Evolutionary conservation across 2,329 filamentous ascomycete species (phyloP).

Genomic region (Gaeumannomyces sp.): DNA sequence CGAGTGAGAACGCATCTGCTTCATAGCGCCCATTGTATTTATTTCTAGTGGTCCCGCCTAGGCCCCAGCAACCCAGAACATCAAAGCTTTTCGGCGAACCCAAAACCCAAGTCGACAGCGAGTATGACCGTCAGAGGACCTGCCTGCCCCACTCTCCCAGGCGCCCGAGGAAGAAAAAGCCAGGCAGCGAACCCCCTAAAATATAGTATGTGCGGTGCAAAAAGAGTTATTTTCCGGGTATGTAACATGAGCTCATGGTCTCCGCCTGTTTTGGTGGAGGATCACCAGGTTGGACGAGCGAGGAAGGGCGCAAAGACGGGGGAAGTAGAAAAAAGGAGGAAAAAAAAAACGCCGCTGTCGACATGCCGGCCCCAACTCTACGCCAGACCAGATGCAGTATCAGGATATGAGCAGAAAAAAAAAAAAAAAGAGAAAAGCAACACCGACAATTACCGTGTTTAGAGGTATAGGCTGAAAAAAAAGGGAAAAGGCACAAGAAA

Average conservation of each 20-base stretch:
- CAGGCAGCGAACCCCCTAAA: background rate
- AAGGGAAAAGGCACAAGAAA: background rate
- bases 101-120: background rate
- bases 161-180: background rate
- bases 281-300: background rate
- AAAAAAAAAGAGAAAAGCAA: slow-evolving; percentile 1
- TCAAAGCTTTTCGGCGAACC: background rate
- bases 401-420: background rate
- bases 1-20: background rate
- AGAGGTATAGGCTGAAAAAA: background rate
- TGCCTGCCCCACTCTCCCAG: background rate
- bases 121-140: background rate
- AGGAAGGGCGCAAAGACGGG: background rate
- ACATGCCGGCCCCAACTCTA: slow-evolving; percentile 3
- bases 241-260: background rate
- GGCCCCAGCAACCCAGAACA: background rate
- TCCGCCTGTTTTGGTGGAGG: background rate
- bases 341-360: slow-evolving; percentile 2
- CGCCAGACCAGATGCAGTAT: slow-evolving; percentile 7
- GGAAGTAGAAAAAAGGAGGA: background rate
- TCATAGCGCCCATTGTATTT: background rate
- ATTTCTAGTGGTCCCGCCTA: background rate
- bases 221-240: background rate
- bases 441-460: background rate
- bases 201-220: background rate